Evolutionary conservation across 2,329 filamentous ascomycete genomes (phyloP).

Genomic region (Teratosphaeria gauchensis): DNA sequence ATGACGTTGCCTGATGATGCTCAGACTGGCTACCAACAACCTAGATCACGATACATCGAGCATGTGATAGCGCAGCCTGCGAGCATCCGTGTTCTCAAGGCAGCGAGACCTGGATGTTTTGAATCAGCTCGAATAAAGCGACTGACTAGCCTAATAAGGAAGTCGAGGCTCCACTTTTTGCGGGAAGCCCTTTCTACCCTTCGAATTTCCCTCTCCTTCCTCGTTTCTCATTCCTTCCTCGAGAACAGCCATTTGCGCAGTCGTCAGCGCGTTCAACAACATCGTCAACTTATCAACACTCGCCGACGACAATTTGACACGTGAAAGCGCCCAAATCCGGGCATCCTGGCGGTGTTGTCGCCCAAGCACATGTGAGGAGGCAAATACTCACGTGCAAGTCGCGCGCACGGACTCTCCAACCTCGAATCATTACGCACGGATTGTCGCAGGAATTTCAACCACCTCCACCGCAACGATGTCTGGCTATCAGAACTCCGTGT

Average conservation of each 20-base stretch:
- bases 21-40: not conserved
- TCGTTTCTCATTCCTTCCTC: not conserved
- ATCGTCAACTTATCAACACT: not conserved
- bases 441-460: not conserved
- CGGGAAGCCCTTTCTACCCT: not conserved
- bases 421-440: not conserved
- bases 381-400: not conserved
- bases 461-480: not conserved
- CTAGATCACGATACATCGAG: not conserved
- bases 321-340: not conserved
- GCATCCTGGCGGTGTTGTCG: not conserved
- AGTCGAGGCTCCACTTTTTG: not conserved
- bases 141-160: not conserved
- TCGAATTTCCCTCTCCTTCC: not conserved
- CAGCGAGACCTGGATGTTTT: not conserved
- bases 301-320: not conserved
- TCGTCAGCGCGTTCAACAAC: not conserved
- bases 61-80: not conserved
- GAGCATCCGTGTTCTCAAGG: not conserved
- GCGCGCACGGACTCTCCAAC: not conserved
- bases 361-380: not conserved
- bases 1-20: too few species aligned
- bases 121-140: not conserved
- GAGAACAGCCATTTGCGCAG: not conserved
- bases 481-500: conserved; percentile 5